Conservation (phyloP, 2,329 filamentous ascomycete genomes). For the Aspergillus quadrilineatus region DNA sequence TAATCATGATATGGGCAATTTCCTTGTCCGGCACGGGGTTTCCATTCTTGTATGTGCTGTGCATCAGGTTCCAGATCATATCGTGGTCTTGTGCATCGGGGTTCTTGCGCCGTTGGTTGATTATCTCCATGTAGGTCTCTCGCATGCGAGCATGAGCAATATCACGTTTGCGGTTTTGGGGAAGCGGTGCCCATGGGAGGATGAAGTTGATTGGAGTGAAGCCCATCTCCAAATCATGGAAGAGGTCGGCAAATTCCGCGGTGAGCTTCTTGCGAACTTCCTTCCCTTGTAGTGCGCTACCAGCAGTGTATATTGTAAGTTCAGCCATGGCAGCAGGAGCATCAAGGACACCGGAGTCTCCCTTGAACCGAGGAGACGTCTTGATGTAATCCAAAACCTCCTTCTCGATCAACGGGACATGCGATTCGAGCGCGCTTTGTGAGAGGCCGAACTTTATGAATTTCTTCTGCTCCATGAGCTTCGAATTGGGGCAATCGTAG, state of each 20-base stretch:
- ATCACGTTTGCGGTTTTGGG: constrained; percentile 72
- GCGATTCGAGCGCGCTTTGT: constrained; percentile 60
- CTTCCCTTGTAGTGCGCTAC: constrained; percentile 70
- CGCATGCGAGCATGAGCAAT: constrained; percentile 69
- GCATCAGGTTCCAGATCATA: constrained; percentile 80
- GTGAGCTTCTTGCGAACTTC: constrained; percentile 72
- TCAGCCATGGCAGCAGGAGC: constrained; percentile 68
- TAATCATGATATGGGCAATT: constrained; percentile 83
- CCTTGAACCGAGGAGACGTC: constrained; percentile 58
- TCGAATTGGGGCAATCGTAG: constrained; percentile 87
- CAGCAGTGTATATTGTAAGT: constrained; percentile 79
- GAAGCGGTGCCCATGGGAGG: constrained; percentile 74
- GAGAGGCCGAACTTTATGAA: constrained; percentile 67
- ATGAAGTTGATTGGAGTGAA: constrained; percentile 81
- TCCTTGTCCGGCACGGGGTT: constrained; percentile 68
- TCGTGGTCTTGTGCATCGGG: constrained; percentile 50
- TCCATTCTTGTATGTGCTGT: constrained; percentile 73
- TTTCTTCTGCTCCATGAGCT: constrained; percentile 95
- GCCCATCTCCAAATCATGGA: constrained; percentile 77
- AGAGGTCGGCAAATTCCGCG: constrained; percentile 69
- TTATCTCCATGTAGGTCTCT: constrained; percentile 68
- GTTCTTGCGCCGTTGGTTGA: constrained; percentile 59
- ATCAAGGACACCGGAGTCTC: constrained; percentile 60
- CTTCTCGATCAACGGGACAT: constrained; percentile 81
- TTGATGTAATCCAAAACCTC: constrained; percentile 55